A percentile compares a stretch with the other conserved stretches of the same genome.
These are phyloP conservation scores for Biscutella laevigata DNA, from an alignment of 441 rosid genomes.

Conservation along the genomic window DNA sequence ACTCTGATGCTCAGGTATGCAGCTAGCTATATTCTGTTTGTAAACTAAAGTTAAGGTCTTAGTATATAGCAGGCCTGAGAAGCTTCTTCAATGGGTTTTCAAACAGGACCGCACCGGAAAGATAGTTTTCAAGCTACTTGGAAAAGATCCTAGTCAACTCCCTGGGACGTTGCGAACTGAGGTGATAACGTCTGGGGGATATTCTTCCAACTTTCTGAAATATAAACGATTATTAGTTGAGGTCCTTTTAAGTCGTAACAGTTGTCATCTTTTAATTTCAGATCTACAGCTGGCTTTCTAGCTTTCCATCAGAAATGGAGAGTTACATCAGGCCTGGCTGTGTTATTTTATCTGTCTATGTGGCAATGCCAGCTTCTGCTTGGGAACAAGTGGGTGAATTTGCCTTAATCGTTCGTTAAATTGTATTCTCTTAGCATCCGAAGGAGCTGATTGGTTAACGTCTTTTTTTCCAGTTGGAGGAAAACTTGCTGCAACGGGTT, in stretches of 20 bases:
- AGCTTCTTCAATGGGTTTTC: background rate
- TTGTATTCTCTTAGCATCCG: no score
- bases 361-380: conserved; percentile 53
- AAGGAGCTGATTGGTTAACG: conserved; percentile 7
- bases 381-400: conserved; percentile 70
- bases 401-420: no score
- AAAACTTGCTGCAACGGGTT: conserved; percentile 42
- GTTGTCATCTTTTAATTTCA: conserved; percentile 23
- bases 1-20: conserved; percentile 69
- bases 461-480: conserved; percentile 50
- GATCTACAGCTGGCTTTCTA: conserved; percentile 84
- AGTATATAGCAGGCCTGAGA: background rate
- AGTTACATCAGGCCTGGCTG: conserved; percentile 94
- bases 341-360: conserved; percentile 60
- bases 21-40: background rate
- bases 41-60: conserved; percentile 3
- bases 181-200: conserved; percentile 30
- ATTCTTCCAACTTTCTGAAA: background rate
- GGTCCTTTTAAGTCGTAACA: background rate
- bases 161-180: conserved; percentile 64
- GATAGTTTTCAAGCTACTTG: conserved; percentile 66
- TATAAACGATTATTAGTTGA: background rate
- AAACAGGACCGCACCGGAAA: conserved; percentile 66
- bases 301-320: conserved; percentile 83
- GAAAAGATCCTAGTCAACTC: conserved; percentile 78